A percentile compares a stretch with the other conserved stretches of the same genome.
Conservation (phyloP, 2,329 filamentous ascomycete genomes). For the Apiospora koreana region DNA sequence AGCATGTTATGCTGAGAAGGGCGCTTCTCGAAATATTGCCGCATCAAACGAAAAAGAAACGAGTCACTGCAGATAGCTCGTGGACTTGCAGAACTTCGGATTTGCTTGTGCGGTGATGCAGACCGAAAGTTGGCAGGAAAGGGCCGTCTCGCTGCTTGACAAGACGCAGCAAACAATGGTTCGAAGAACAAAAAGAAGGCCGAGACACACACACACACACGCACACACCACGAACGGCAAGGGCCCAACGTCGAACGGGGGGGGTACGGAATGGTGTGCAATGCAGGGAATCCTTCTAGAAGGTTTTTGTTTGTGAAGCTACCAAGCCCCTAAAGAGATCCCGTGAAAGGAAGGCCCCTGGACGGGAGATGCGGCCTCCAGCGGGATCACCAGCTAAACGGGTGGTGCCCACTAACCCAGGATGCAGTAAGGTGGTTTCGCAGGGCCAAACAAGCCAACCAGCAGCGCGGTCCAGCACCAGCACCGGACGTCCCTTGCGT, state of each 20-base stretch:
- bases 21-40: not conserved
- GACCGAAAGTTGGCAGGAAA: not conserved
- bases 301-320: constrained; percentile 7
- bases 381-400: constrained; percentile 10
- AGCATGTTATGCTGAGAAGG: not conserved
- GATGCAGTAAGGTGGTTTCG: constrained; percentile 1
- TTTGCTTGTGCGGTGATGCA: not conserved
- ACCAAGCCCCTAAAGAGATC: constrained; percentile 8
- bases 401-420: constrained; percentile 2
- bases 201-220: not conserved
- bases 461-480: not conserved
- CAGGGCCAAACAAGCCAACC: not conserved
- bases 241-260: not conserved
- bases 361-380: constrained; percentile 8
- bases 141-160: not conserved
- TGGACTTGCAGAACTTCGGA: not conserved
- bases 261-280: not conserved
- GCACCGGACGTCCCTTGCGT: not conserved
- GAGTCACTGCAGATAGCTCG: not conserved
- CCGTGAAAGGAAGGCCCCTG: constrained; percentile 10
- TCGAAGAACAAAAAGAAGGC: not conserved
- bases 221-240: not conserved
- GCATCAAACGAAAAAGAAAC: not conserved
- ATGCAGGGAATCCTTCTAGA: constrained; percentile 10
- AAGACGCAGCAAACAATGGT: not conserved